A percentile compares a stretch with the other conserved stretches of the same genome.
Conservation (phyloP, 495 filamentous ascomycete species). For the Penicillium simplicissimum region DNA sequence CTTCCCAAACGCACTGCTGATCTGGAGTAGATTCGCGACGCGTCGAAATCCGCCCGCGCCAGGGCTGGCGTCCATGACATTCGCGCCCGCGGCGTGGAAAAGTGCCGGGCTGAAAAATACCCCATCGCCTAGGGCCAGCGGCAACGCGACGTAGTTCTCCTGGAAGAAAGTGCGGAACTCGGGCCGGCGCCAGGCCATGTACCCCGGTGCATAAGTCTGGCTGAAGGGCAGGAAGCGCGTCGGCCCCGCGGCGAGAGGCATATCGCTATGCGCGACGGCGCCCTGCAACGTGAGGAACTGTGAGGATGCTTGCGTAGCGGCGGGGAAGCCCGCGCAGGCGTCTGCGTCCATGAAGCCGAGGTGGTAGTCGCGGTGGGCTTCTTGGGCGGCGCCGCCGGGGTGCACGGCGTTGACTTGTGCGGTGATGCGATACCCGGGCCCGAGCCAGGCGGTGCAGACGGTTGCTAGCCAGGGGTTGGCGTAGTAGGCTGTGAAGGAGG, state of each 20-base stretch:
- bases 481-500: slow-evolving; percentile 54
- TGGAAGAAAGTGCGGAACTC: slow-evolving; percentile 52
- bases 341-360: slow-evolving; percentile 52
- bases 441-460: slow-evolving; percentile 51
- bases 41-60: slow-evolving; percentile 38
- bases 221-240: slow-evolving; percentile 56
- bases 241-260: slow-evolving; percentile 54
- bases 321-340: slow-evolving; percentile 39
- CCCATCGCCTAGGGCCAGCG: slow-evolving; percentile 51
- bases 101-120: slow-evolving; percentile 59
- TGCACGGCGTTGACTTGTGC: slow-evolving; percentile 59
- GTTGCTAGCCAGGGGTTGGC: slow-evolving; percentile 51
- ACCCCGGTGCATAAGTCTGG: slow-evolving; percentile 53
- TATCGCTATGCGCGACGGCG: slow-evolving; percentile 56
- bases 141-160: slow-evolving; percentile 45
- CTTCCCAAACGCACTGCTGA: slow-evolving; percentile 58
- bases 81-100: slow-evolving; percentile 58
- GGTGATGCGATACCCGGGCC: slow-evolving; percentile 53
- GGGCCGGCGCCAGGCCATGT: slow-evolving; percentile 47
- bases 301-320: slow-evolving; percentile 42
- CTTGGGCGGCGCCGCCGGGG: slow-evolving; percentile 52
- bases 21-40: slow-evolving; percentile 55
- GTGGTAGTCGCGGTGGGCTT: slow-evolving; percentile 58
- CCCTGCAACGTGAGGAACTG: slow-evolving; percentile 58
- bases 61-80: slow-evolving; percentile 31